phyloP scores from a whole-genome alignment of 2,329 filamentous ascomycete genomes.

The Lasiodiplodia citricola region DNA sequence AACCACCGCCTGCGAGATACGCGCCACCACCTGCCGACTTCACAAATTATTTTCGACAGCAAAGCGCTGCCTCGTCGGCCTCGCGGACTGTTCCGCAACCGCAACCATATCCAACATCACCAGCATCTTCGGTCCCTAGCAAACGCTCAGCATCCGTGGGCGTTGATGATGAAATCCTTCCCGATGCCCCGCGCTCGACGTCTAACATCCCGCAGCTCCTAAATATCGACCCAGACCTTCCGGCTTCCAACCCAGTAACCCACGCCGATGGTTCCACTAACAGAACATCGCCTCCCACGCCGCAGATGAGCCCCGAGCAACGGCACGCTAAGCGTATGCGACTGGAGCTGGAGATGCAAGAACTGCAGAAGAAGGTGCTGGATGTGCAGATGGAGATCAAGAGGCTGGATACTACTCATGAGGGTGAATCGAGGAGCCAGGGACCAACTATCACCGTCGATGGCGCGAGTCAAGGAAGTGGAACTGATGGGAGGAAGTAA shows the following conservation, averaged over 20 bases:
- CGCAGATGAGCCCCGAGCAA: conserved; percentile 25
- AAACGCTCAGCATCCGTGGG: conserved; percentile 19
- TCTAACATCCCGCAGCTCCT: conserved; percentile 24
- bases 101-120: conserved; percentile 25
- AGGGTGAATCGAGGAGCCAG: background rate
- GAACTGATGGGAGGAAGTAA: background rate
- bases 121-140: conserved; percentile 23
- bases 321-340: conserved; percentile 16
- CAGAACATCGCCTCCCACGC: conserved; percentile 7
- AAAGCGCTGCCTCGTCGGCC: conserved; percentile 1
- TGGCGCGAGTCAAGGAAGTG: background rate
- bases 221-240: conserved; percentile 20
- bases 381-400: conserved; percentile 20
- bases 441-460: background rate
- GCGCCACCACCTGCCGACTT: conserved; percentile 24
- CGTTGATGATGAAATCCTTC: conserved; percentile 10
- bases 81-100: conserved; percentile 12
- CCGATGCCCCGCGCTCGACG: conserved; percentile 16
- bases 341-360: conserved; percentile 24
- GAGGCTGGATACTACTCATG: conserved; percentile 1
- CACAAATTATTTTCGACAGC: conserved; percentile 20
- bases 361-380: conserved; percentile 20
- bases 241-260: background rate
- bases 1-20: conserved; percentile 4
- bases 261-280: background rate